Evolutionary conservation across 768 basidiomycete species (phyloP), one percentile per base, ranked within the genome.

Genomic region (Suillus subalutaceus): DNA sequence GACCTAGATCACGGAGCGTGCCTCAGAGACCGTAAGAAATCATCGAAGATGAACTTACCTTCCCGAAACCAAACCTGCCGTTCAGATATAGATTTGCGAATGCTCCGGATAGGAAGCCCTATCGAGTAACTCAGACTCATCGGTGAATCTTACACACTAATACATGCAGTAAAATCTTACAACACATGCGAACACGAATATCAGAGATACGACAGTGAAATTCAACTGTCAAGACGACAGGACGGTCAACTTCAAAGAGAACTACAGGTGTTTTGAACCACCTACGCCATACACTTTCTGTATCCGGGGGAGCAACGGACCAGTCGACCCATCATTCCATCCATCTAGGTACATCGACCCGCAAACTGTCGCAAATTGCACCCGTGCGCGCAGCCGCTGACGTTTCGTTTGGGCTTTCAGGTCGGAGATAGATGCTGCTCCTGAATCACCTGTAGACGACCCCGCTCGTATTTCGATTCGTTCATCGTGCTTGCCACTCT

Each of bases 281-380:
- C 77, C 23, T 69, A 84, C 85, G 70, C 79, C 78, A 72, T 85
- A 85, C 72, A 85, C 83, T 8, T 76, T 74, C 73, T 91, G 91
- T 58, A 94, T 88, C 15, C 87, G 82, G 1, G 91, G 92, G 6
- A 94, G 76, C 23, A 95, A 76, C 1, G 93, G 91, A 2, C 93
- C 93, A 16, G 86, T 85, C 0, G 88, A 84, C 15, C 88, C 89
- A 74, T 93, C 92, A 71, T 90, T 92, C 91, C 91, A 94, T 18
- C 93, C 93, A 18, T 83, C 83, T 4, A 91, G 76, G 66, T 89
- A 88, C 57, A 90, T 62, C 13, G 80, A 78, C 77, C 80, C 86
- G 68, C 88, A 90, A 43, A 88, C 76, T 1, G 87, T 74, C n/a
- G 77, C 69, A 65, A 88, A 85, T 66, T 91, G 89, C 35, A 88